Conservation (phyloP, 2,329 filamentous ascomycete species). For the Paraphaeosphaeria minitans region DNA sequence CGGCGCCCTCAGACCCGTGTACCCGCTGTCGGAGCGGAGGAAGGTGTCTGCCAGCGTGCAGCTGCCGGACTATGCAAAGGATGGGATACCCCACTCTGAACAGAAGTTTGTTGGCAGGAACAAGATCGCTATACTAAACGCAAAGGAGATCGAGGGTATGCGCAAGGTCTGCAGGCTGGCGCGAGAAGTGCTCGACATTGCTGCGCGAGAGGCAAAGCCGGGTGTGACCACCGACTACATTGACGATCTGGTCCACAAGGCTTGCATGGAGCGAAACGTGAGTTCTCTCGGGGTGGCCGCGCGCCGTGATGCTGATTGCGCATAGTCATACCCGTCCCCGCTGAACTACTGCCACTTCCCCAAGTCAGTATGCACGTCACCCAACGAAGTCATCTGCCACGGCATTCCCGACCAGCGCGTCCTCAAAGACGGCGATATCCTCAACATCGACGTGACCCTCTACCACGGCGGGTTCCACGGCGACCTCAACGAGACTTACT, state of each 20-base stretch:
- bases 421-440: constrained; percentile 88
- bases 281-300: constrained; percentile 43
- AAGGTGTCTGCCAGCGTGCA: constrained; percentile 77
- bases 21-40: constrained; percentile 53
- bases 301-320: constrained; percentile 19
- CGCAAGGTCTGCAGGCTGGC: constrained; percentile 86
- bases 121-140: constrained; percentile 82
- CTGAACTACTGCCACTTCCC: constrained; percentile 96
- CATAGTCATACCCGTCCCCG: constrained; percentile 90
- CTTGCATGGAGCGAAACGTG: constrained; percentile 90
- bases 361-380: constrained; percentile 95
- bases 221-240: constrained; percentile 96
- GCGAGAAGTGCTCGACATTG: constrained; percentile 90
- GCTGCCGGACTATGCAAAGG: constrained; percentile 84
- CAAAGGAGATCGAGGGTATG: constrained; percentile 85
- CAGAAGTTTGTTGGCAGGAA: constrained; percentile 71
- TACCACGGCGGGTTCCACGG: constrained; percentile 96
- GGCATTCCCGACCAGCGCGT: constrained; percentile 92
- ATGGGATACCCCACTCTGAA: constrained; percentile 74
- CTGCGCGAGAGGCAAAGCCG: constrained; percentile 80
- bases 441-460: constrained; percentile 95
- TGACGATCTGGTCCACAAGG: constrained; percentile 93
- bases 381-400: constrained; percentile 98
- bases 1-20: constrained; percentile 82
- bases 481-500: constrained; percentile 98